Base-by-base conservation (phyloP, 805 yeast genomes). In the Wickerhamiella cacticola region DNA sequence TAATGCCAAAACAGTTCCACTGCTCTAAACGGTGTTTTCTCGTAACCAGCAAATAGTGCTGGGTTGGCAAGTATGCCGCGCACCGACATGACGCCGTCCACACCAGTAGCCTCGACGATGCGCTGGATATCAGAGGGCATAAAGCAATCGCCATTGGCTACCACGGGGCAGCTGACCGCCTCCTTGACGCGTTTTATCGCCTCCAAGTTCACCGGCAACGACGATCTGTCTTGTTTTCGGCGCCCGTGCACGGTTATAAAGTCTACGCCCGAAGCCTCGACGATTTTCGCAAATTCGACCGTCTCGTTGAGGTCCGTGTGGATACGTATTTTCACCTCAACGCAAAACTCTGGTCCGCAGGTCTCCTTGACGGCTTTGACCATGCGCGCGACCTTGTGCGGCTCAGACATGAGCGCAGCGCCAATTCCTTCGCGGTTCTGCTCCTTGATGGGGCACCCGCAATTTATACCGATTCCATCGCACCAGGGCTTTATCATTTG, bases 111-210 rank as follows among this genome's bases (percentile, higher is more conserved):
- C 10, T 73, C 66, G 0, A 76, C 75, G 23, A 89, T 88, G 16
- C 62, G 59, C 38, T 67, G 57, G n/a, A 82, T 80, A 60, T 86
- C 95, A 15, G 69, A 66, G 21, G 78, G 64, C 0, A 73, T 60
- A 58, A 82, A 82, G 58, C 95, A 88, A 63, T 92, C 97, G n/a
- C 98, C 98, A 59, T 92, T 92, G 2, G 97, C 96, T n/a, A 92
- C 81, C 1, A 92, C 87, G 0, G 96, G 97, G 0, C 71, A 71
- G 0, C 51, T 36, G 3, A 74, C 75, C n/a, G 68, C 64, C 18
- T 73, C 72, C 50, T 78, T 76, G 13, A 92, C 72, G 8, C 65
- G 63, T 56, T 73, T 76, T 35, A 92, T 88, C 13, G 94, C 95
- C 22, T 82, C 92, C 38, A 80, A 72, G 62, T 88, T 75, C 2